phyloP scores from a whole-genome alignment of 23 red algal genomes.

The Rhodosorus marinus region DNA sequence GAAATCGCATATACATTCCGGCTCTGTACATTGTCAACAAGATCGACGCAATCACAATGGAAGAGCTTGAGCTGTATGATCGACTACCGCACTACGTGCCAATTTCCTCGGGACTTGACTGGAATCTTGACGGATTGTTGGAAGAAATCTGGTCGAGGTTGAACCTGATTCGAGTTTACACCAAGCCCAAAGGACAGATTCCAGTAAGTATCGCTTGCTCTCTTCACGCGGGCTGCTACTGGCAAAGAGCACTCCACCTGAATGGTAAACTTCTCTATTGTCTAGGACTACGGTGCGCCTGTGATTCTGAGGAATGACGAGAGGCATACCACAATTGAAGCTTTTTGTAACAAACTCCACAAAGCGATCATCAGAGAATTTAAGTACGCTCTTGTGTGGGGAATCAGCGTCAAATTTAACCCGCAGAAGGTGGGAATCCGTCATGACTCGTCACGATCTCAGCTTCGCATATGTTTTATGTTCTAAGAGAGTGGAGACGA shows the following conservation, averaged over 20 bases:
- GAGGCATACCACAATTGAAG: slow-evolving; percentile 40
- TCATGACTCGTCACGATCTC: too few species aligned
- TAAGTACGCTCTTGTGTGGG: slow-evolving; percentile 81
- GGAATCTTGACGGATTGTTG: slow-evolving; percentile 90
- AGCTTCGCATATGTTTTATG: too few species aligned
- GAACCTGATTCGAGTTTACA: slow-evolving; percentile 82
- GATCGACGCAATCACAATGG: slow-evolving; percentile 86
- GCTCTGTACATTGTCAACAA: slow-evolving; percentile 83
- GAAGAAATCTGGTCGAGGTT: slow-evolving; percentile 78
- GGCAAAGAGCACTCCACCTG: too few species aligned
- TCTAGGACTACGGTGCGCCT: slow-evolving; percentile 81
- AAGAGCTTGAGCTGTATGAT: slow-evolving; percentile 84
- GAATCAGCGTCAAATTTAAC: slow-evolving; percentile 71
- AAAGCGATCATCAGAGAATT: slow-evolving; percentile 67
- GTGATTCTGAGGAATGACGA: slow-evolving; percentile 42
- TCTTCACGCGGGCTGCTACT: too few species aligned
- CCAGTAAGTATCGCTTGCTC: too few species aligned
- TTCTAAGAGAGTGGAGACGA: too few species aligned
- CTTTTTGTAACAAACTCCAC: slow-evolving; percentile 84
- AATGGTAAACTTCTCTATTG: too few species aligned
- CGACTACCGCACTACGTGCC: slow-evolving; percentile 64
- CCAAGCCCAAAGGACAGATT: slow-evolving; percentile 72
- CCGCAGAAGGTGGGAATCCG: slow-evolving; percentile 97
- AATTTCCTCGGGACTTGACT: slow-evolving; percentile 52
- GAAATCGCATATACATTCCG: slow-evolving; percentile 82